Percentiles rank a stretch among this genome's conserved stretches.
Conservation (phyloP, 768 basidiomycete genomes). For the Rubroboletus pulcherrimus region DNA sequence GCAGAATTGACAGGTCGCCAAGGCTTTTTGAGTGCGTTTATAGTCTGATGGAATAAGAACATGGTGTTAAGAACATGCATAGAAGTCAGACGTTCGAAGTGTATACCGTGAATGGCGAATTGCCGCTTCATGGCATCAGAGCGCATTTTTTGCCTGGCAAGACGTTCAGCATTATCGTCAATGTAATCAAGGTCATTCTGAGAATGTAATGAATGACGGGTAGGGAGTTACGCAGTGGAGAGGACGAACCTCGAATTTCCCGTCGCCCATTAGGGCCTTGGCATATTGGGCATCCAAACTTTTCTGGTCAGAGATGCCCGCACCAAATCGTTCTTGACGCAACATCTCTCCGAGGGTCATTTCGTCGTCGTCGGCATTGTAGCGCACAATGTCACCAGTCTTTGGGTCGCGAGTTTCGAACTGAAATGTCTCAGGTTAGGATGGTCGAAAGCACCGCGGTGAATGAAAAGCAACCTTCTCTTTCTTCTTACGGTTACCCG, state of each 20-base stretch:
- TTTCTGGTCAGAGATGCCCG: conserved; percentile 88
- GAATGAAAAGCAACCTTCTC: conserved; percentile 46
- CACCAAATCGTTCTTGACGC: conserved; percentile 87
- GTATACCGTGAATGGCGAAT: conserved; percentile 89
- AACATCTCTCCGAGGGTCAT: conserved; percentile 87
- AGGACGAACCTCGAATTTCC: conserved; percentile 70
- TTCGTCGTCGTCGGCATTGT: conserved; percentile 88
- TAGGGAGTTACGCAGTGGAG: background rate
- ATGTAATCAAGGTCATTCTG: conserved; percentile 91
- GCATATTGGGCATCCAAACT: conserved; percentile 89
- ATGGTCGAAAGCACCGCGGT: background rate
- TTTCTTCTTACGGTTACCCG: conserved; percentile 79
- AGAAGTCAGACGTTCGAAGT: background rate
- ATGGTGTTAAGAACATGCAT: background rate
- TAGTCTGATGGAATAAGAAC: conserved; percentile 57
- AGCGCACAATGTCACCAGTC: conserved; percentile 84
- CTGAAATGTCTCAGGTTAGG: conserved; percentile 31
- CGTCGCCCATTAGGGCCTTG: conserved; percentile 80
- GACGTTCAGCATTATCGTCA: conserved; percentile 92
- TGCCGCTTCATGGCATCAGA: conserved; percentile 94
- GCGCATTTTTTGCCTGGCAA: conserved; percentile 93
- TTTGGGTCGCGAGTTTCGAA: conserved; percentile 88
- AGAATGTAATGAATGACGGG: background rate
- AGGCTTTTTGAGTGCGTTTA: conserved; percentile 86
- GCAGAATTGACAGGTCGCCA: conserved; percentile 84